These are phyloP conservation scores for Aegilops speltoides DNA, from an alignment of 176 grass and related monocot genomes.

Conservation along the genomic window DNA sequence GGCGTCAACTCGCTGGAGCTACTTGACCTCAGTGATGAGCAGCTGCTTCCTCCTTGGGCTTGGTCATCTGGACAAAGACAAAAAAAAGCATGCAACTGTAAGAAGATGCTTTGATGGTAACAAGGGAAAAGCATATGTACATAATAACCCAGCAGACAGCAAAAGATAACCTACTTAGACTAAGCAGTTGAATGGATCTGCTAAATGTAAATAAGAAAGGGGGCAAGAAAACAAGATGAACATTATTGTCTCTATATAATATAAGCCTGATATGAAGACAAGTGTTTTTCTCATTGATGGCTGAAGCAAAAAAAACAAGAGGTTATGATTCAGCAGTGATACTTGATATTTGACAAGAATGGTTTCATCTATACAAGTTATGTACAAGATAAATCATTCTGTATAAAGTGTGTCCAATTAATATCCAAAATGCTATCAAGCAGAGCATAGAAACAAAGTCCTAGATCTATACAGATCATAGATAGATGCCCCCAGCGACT, in stretches of 20 bases:
- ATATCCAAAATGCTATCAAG: background rate
- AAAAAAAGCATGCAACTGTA: background rate
- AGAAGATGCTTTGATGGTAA: background rate
- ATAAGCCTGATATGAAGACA: no score
- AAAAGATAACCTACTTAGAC: background rate
- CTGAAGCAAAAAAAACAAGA: no score
- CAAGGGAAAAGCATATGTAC: background rate
- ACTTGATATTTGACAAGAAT: no score
- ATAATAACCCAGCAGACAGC: background rate
- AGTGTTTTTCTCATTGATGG: no score
- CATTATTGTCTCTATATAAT: no score
- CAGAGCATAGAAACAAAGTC: background rate
- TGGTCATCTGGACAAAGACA: constrained; percentile 15
- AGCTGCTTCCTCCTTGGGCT: constrained; percentile 54
- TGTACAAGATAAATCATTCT: no score
- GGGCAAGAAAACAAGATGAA: no score
- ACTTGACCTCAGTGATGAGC: constrained; percentile 47
- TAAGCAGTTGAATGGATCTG: no score
- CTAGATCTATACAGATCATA: background rate
- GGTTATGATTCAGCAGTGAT: no score
- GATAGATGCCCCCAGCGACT: background rate
- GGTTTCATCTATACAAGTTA: no score
- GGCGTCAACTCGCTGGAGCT: background rate
- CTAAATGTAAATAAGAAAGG: no score
- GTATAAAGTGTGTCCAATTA: no score